Percentiles rank a stretch among this genome's conserved stretches.
Conservation (phyloP, 306 rosid species). For the Cicer chorassanicum region DNA sequence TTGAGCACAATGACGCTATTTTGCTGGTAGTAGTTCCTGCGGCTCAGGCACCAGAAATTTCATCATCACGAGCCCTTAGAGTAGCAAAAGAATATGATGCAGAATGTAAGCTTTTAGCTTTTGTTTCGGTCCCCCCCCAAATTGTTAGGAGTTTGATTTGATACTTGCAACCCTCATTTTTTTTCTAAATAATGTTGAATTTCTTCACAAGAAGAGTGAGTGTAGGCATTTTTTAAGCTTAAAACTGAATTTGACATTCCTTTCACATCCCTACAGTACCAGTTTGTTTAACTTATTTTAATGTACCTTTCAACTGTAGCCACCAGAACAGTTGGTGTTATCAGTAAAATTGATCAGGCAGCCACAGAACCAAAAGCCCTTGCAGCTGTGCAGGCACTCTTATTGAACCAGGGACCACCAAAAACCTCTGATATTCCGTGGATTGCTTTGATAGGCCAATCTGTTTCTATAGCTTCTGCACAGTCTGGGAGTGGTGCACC, state of each 20-base stretch:
- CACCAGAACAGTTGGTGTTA: slow-evolving; percentile 93
- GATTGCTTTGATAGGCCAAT: slow-evolving; percentile 97
- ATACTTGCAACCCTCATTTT: slow-evolving; percentile 4
- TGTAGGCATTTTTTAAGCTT: slow-evolving; percentile 4
- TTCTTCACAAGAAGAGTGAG: background rate
- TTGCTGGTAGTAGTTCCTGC: slow-evolving; percentile 88
- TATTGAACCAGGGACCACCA: slow-evolving; percentile 91
- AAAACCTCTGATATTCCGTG: slow-evolving; percentile 90
- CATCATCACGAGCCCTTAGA: slow-evolving; percentile 87
- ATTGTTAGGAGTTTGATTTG: slow-evolving; percentile 31
- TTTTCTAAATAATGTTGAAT: slow-evolving; percentile 29
- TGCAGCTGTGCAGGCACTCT: slow-evolving; percentile 95
- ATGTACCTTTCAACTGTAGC: slow-evolving; percentile 55
- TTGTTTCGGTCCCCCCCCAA: background rate
- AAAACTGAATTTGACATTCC: slow-evolving; percentile 26
- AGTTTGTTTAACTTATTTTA: slow-evolving; percentile 9
- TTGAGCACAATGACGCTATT: slow-evolving; percentile 92
- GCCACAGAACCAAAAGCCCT: slow-evolving; percentile 87
- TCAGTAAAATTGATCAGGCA: slow-evolving; percentile 97
- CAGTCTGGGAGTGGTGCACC: slow-evolving; percentile 87
- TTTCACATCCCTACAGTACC: slow-evolving; percentile 23
- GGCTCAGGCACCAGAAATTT: slow-evolving; percentile 88
- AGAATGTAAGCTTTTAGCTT: slow-evolving; percentile 66
- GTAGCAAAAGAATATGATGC: slow-evolving; percentile 85
- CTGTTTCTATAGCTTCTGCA: slow-evolving; percentile 90